These are phyloP conservation scores for Basidiobolus meristosporus DNA, from an alignment of 371 early-diverging fungal genomes.

Conservation along the genomic window DNA sequence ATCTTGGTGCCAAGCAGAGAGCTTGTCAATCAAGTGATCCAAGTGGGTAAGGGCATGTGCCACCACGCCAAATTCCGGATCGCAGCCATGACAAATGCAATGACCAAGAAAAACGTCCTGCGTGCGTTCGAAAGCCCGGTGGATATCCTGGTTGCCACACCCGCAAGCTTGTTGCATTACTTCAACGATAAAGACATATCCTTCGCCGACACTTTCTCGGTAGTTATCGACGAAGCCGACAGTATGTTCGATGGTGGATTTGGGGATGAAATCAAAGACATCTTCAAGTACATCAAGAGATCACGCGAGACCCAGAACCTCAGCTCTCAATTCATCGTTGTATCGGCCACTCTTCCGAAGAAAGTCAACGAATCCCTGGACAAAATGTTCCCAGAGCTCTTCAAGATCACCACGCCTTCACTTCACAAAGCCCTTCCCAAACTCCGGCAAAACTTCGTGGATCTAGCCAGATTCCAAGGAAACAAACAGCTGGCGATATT, in stretches of 20 bases:
- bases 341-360: slow-evolving; percentile 78
- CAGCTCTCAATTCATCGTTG: slow-evolving; percentile 17
- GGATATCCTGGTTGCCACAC: slow-evolving; percentile 72
- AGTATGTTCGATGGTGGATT: slow-evolving; percentile 75
- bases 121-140: slow-evolving; percentile 26
- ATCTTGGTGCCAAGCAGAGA: slow-evolving; percentile 95
- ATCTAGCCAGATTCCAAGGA: slow-evolving; percentile 30
- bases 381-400: slow-evolving; percentile 22
- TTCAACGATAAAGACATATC: slow-evolving; percentile 21
- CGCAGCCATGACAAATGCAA: slow-evolving; percentile 25
- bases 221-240: slow-evolving; percentile 89
- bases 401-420: slow-evolving; percentile 59
- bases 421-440: slow-evolving; percentile 63
- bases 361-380: slow-evolving; percentile 42
- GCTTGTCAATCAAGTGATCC: slow-evolving; percentile 67
- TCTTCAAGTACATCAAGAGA: slow-evolving; percentile 17
- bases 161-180: slow-evolving; percentile 26
- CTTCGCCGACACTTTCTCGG: slow-evolving; percentile 25
- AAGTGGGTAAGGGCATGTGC: slow-evolving; percentile 34
- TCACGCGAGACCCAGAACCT: slow-evolving; percentile 4
- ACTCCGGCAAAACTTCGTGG: slow-evolving; percentile 57
- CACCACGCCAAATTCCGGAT: slow-evolving; percentile 54
- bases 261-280: slow-evolving; percentile 30
- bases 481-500: slow-evolving; percentile 39
- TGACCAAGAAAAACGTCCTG: slow-evolving; percentile 13